These are phyloP conservation scores for Begonia loranthoides DNA, from an alignment of 306 rosid genomes.

Conservation along the genomic window DNA sequence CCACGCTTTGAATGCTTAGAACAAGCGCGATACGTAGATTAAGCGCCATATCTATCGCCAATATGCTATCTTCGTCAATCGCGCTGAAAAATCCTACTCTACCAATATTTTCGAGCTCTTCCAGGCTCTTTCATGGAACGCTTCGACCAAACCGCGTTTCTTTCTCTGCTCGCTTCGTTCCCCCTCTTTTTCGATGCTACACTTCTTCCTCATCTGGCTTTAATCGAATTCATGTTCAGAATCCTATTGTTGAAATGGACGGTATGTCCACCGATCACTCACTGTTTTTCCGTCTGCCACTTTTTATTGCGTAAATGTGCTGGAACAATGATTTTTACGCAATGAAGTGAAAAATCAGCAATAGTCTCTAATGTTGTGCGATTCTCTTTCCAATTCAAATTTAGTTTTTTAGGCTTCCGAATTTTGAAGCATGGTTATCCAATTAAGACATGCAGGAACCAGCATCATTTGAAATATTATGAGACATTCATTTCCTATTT, in stretches of 20 bases:
- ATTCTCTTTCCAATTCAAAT: too few species aligned
- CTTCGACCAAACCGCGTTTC: constrained; percentile 20
- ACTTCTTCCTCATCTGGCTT: constrained; percentile 29
- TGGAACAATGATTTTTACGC: too few species aligned
- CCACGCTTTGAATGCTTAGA: constrained; percentile 21
- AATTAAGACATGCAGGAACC: too few species aligned
- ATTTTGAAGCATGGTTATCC: too few species aligned
- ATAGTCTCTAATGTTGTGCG: too few species aligned
- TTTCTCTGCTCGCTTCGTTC: constrained; percentile 22
- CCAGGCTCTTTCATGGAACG: constrained; percentile 21
- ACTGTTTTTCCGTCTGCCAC: too few species aligned
- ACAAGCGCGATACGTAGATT: constrained; percentile 16
- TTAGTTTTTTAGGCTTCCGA: too few species aligned
- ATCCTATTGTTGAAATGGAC: constrained; percentile 95
- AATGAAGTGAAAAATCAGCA: too few species aligned
- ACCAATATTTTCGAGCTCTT: constrained; percentile 12
- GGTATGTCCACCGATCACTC: constrained; percentile 23
- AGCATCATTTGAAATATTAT: too few species aligned
- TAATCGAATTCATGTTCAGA: constrained; percentile 41
- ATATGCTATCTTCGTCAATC: constrained; percentile 17
- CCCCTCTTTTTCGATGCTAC: constrained; percentile 50
- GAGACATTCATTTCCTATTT: too few species aligned
- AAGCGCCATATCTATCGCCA: constrained; percentile 26
- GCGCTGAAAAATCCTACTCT: constrained; percentile 35
- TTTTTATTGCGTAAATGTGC: too few species aligned